Conservation (phyloP, 2,329 filamentous ascomycete genomes). For the Xylariaceae sp. region DNA sequence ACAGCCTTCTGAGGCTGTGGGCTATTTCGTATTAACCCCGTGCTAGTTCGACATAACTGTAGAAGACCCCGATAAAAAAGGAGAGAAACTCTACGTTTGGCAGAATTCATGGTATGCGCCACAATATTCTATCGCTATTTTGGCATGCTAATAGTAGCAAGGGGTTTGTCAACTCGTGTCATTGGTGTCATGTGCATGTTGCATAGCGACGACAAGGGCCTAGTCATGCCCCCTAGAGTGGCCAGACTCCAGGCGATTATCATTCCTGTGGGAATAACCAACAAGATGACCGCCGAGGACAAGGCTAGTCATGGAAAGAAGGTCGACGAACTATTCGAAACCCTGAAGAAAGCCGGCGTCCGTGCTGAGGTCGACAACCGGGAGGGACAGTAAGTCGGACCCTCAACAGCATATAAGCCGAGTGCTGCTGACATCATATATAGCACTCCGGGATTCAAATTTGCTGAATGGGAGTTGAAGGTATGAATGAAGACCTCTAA, state of each 20-base stretch:
- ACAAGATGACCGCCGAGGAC: conserved; percentile 78
- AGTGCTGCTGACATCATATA: conserved; percentile 9
- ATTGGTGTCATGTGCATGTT: conserved; percentile 99
- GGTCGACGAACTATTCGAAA: conserved; percentile 64
- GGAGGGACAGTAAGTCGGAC: conserved; percentile 63
- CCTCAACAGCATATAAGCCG: neutral
- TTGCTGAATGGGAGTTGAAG: conserved; percentile 98
- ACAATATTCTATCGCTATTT: too few relatives aligned
- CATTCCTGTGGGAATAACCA: conserved; percentile 88
- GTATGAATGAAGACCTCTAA: neutral
- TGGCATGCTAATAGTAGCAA: conserved; percentile 1
- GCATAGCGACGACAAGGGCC: conserved; percentile 90
- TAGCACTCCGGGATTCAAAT: conserved; percentile 86
- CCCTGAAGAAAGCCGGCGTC: conserved; percentile 68
- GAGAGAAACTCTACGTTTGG: conserved; percentile 82
- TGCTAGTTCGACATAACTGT: conserved; percentile 81
- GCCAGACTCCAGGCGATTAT: conserved; percentile 82
- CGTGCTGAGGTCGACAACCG: conserved; percentile 78
- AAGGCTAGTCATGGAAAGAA: conserved; percentile 71
- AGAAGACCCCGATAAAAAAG: conserved; percentile 81
- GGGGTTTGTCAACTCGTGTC: conserved; percentile 90
- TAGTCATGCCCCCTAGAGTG: conserved; percentile 88
- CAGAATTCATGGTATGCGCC: conserved; percentile 75
- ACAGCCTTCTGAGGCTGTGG: neutral
- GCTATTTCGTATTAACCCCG: neutral